Evolutionary conservation across 2,329 filamentous ascomycete genomes (phyloP).

Genomic region (Triangularia verruculosa): DNA sequence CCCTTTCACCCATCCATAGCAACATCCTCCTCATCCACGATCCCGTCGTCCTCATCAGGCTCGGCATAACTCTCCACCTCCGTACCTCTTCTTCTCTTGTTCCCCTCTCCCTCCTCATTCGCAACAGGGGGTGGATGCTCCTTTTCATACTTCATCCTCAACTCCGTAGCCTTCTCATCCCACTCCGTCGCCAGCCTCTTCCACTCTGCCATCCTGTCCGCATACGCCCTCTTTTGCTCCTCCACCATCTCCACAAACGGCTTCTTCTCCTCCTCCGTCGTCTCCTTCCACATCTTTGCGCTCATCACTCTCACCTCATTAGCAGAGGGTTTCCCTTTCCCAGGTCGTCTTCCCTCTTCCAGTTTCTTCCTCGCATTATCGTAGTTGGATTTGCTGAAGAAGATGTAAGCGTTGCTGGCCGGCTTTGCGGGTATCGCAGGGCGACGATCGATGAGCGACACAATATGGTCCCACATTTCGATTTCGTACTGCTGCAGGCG

Average conservation of each 20-base stretch:
- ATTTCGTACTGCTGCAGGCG: constrained; percentile 56
- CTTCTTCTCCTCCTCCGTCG: constrained; percentile 64
- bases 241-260: constrained; percentile 76
- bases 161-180: constrained; percentile 63
- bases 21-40: constrained; percentile 19
- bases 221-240: constrained; percentile 65
- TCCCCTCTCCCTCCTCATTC: constrained; percentile 9
- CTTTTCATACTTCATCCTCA: constrained; percentile 50
- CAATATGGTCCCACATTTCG: constrained; percentile 51
- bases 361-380: constrained; percentile 60
- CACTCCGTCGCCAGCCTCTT: constrained; percentile 64
- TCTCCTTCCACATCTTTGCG: constrained; percentile 87
- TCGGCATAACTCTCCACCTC: constrained; percentile 40
- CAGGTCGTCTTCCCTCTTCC: constrained; percentile 61
- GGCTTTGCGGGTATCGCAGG: constrained; percentile 70
- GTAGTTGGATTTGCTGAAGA: constrained; percentile 79
- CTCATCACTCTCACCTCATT: constrained; percentile 84
- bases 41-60: constrained; percentile 32
- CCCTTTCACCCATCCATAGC: constrained; percentile 27
- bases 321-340: constrained; percentile 63
- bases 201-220: constrained; percentile 55
- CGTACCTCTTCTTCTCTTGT: constrained; percentile 29
- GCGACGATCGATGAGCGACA: constrained; percentile 65
- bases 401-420: constrained; percentile 79
- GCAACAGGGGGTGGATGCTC: constrained; percentile 45